Conservation (phyloP, 768 basidiomycete genomes). For the Phaeolepiota aurea region DNA sequence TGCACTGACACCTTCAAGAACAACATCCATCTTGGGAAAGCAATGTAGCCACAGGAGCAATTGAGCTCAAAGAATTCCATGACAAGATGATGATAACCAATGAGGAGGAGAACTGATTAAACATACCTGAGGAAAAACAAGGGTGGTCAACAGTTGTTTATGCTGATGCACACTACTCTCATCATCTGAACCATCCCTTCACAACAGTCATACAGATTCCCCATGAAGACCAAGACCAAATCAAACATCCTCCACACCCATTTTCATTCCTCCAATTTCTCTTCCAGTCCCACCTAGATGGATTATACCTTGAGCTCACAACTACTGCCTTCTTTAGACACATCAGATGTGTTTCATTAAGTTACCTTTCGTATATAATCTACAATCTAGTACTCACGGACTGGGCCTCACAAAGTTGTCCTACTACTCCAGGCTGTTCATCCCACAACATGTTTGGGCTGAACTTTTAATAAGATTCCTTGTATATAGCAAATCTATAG, state of each 20-base stretch:
- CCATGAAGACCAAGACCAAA: too few relatives aligned
- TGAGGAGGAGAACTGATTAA: neutral
- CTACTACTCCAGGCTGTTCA: neutral
- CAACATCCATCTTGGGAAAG: slow-evolving; percentile 13
- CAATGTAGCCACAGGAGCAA: slow-evolving; percentile 1
- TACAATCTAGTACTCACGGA: too few relatives aligned
- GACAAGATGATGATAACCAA: slow-evolving; percentile 2
- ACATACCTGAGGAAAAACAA: slow-evolving; percentile 1
- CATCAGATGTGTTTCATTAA: neutral
- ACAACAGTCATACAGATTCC: neutral
- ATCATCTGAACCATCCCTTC: neutral
- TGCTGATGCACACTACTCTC: neutral
- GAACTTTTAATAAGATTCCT: too few relatives aligned
- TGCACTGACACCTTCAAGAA: slow-evolving; percentile 13
- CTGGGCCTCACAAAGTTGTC: neutral
- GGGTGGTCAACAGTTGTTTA: neutral
- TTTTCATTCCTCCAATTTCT: neutral
- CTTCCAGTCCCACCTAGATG: neutral
- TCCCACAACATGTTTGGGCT: too few relatives aligned
- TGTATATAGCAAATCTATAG: too few relatives aligned
- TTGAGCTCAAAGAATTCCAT: slow-evolving; percentile 1
- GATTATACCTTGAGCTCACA: neutral
- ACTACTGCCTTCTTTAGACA: neutral
- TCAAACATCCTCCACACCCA: neutral
- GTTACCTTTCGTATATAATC: too few relatives aligned